Percentiles rank a stretch among this genome's conserved stretches.
Conservation (phyloP, 768 basidiomycete species). For the Collybia mongolica region DNA sequence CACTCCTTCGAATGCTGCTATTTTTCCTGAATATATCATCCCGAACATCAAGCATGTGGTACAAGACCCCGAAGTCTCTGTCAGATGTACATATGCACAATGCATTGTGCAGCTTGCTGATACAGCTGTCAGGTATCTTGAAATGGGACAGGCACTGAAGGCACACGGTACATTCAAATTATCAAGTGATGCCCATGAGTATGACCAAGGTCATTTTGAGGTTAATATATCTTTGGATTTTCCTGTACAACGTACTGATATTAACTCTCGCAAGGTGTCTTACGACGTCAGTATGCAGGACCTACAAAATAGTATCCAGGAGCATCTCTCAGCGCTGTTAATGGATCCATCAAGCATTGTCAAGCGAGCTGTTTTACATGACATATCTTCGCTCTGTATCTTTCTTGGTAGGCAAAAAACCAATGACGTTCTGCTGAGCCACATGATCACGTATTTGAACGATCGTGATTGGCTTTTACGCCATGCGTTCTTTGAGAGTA, state of each 20-base stretch:
- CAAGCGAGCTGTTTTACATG: conserved; percentile 84
- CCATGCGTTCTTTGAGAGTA: conserved; percentile 91
- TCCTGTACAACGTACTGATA: not conserved
- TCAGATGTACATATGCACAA: conserved; percentile 75
- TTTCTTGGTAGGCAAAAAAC: conserved; percentile 93
- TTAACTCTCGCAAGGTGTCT: conserved; percentile 57
- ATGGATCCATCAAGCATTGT: conserved; percentile 89
- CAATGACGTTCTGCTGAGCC: conserved; percentile 91
- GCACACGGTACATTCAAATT: conserved; percentile 76
- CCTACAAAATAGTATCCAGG: conserved; percentile 81
- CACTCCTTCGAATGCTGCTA: conserved; percentile 43
- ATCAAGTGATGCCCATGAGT: conserved; percentile 62
- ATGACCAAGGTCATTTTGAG: conserved; percentile 81
- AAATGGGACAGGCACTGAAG: conserved; percentile 90
- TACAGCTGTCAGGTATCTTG: conserved; percentile 83
- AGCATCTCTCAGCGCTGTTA: conserved; percentile 82
- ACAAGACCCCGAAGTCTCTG: conserved; percentile 84
- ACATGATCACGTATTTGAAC: conserved; percentile 81
- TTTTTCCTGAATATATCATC: conserved; percentile 95
- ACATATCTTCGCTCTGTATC: conserved; percentile 87
- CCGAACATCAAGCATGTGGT: conserved; percentile 85
- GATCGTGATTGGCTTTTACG: conserved; percentile 92
- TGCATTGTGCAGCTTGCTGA: conserved; percentile 85
- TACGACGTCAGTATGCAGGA: conserved; percentile 89
- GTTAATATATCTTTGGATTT: conserved; percentile 32